These are phyloP conservation scores for Xylariaceae sp. DNA, from an alignment of 2,329 filamentous ascomycete species.

Conservation along the genomic window DNA sequence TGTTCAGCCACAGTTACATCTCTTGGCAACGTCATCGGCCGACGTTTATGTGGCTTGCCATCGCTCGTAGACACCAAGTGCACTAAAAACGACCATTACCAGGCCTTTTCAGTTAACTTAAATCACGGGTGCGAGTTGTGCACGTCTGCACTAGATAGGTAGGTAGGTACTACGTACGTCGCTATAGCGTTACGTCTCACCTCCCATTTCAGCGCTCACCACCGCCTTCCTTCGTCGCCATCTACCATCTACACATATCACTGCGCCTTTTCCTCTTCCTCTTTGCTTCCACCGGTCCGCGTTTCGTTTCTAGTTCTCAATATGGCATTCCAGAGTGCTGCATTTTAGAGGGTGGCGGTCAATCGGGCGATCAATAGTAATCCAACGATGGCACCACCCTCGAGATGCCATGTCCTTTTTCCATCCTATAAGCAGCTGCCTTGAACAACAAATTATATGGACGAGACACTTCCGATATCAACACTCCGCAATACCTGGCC, in stretches of 20 bases:
- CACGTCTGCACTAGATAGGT: no score
- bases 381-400: conserved; percentile 54
- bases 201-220: no score
- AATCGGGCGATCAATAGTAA: conserved; percentile 31
- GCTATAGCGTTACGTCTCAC: no score
- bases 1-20: background rate
- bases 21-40: background rate
- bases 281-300: conserved; percentile 5
- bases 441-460: conserved; percentile 13
- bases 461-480: conserved; percentile 1
- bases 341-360: conserved; percentile 51
- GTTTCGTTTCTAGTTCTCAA: conserved; percentile 28
- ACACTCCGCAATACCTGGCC: conserved; percentile 6
- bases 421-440: conserved; percentile 19
- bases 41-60: background rate
- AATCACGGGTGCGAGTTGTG: no score
- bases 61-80: no score
- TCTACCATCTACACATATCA: background rate
- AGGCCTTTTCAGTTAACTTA: no score
- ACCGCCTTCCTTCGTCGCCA: background rate
- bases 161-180: no score
- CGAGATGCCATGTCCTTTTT: conserved; percentile 36
- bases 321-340: conserved; percentile 43
- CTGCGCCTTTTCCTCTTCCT: background rate
- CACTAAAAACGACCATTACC: no score